Percentiles rank a stretch among this genome's conserved stretches.
These are phyloP conservation scores for Trichomonas tenax DNA, from an alignment of 208 protist species.

Conservation along the genomic window DNA sequence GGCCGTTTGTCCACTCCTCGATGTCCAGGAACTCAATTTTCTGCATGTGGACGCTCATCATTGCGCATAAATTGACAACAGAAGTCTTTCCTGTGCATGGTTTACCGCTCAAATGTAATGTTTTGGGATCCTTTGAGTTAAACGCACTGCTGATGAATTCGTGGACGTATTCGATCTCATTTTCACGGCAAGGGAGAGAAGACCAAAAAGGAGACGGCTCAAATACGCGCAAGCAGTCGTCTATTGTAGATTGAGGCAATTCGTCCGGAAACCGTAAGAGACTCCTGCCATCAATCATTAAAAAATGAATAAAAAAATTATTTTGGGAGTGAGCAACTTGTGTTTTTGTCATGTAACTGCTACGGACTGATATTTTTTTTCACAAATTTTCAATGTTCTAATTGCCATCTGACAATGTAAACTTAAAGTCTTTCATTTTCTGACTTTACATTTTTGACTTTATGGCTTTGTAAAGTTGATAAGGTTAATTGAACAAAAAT, in stretches of 20 bases:
- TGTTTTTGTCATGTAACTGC: no score
- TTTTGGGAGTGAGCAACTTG: no score
- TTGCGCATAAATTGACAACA: not conserved
- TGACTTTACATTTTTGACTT: no score
- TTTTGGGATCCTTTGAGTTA: not conserved
- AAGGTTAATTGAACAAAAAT: no score
- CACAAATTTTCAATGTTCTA: no score
- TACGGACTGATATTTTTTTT: no score
- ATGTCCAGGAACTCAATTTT: not conserved
- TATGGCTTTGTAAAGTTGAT: no score
- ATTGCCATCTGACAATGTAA: no score
- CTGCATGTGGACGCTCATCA: not conserved
- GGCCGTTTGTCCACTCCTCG: not conserved
- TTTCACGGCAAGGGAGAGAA: not conserved
- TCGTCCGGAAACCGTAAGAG: no score
- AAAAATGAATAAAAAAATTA: no score
- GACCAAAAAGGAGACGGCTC: not conserved
- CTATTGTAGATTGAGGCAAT: not conserved
- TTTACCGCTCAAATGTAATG: not conserved
- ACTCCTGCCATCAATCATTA: no score
- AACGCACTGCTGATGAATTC: not conserved
- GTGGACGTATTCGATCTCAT: not conserved
- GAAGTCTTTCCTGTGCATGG: not conserved
- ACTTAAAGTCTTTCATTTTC: no score
- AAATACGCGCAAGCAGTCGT: not conserved